Conservation (phyloP, 148 eudicot genomes). For the Fagopyrum homotropicum region DNA sequence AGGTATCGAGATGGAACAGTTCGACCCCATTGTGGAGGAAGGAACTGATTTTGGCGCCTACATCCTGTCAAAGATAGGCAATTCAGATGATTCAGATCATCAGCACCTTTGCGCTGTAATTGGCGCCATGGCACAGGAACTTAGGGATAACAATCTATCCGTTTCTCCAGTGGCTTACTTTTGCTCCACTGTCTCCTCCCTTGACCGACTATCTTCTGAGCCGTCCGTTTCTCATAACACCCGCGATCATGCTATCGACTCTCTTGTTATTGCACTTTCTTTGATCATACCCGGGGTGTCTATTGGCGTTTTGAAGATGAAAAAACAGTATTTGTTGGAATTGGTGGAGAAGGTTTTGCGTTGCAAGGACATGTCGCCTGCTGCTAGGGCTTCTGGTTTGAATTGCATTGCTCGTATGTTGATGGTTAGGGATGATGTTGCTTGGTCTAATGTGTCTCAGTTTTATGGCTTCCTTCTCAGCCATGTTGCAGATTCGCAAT, state of each 20-base stretch:
- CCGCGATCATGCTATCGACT: constrained; percentile 33
- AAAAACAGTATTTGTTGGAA: constrained; percentile 29
- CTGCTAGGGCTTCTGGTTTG: constrained; percentile 33
- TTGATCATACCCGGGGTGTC: constrained; percentile 37
- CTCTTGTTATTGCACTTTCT: constrained; percentile 46
- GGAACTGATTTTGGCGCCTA: constrained; percentile 38
- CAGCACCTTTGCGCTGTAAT: constrained; percentile 59
- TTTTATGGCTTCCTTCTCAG: constrained; percentile 38
- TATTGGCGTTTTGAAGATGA: constrained; percentile 31
- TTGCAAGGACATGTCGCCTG: constrained; percentile 18
- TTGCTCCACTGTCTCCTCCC: constrained; percentile 60
- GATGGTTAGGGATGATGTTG: constrained; percentile 26
- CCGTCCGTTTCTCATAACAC: constrained; percentile 14
- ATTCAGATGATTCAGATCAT: constrained; percentile 41
- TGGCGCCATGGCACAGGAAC: constrained; percentile 67
- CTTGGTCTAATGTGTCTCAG: constrained; percentile 42
- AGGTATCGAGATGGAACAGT: constrained; percentile 29
- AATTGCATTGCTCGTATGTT: constrained; percentile 44
- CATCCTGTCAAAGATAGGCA: constrained; percentile 38
- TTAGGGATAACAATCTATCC: constrained; percentile 46
- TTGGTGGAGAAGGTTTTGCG: constrained; percentile 31
- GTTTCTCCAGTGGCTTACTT: constrained; percentile 61
- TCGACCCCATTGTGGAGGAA: not conserved
- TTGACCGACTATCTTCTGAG: constrained; percentile 38
- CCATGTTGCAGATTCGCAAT: constrained; percentile 39